phyloP scores from a whole-genome alignment of 139 green algal genomes.

The Microglena sp. region DNA sequence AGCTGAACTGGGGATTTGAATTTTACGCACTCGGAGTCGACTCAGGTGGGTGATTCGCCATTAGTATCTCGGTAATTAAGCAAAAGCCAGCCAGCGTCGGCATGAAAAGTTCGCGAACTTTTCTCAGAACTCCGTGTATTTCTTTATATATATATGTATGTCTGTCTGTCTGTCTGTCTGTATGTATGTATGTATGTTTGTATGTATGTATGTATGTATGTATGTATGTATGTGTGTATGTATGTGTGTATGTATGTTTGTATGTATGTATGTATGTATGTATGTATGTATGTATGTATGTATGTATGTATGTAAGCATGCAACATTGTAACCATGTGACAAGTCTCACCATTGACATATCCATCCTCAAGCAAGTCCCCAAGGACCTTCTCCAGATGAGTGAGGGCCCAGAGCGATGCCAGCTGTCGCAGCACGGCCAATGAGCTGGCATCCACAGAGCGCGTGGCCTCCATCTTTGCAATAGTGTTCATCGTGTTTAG shows the following conservation, averaged over 20 bases:
- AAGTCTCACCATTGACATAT: constrained; percentile 21
- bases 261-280: not conserved
- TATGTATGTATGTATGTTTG: not conserved
- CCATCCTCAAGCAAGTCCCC: constrained; percentile 63
- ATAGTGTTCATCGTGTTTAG: constrained; percentile 34
- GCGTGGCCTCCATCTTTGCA: not conserved
- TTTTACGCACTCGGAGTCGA: no score
- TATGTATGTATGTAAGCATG: not conserved
- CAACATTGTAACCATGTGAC: not conserved
- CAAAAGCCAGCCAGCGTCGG: no score
- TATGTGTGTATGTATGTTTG: not conserved
- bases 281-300: not conserved
- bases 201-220: not conserved
- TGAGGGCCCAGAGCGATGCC: constrained; percentile 52
- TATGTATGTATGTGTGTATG: not conserved
- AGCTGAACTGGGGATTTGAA: no score
- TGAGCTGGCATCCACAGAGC: constrained; percentile 11
- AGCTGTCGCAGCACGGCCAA: constrained; percentile 45
- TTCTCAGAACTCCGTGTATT: no score
- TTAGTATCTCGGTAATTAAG: no score
- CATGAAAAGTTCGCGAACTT: no score
- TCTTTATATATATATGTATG: not conserved
- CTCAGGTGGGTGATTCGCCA: no score
- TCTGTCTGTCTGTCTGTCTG: not conserved
- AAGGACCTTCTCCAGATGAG: constrained; percentile 31